Evolutionary conservation across 768 basidiomycete species (phyloP).

Genomic region (Suillus hirtellus): DNA sequence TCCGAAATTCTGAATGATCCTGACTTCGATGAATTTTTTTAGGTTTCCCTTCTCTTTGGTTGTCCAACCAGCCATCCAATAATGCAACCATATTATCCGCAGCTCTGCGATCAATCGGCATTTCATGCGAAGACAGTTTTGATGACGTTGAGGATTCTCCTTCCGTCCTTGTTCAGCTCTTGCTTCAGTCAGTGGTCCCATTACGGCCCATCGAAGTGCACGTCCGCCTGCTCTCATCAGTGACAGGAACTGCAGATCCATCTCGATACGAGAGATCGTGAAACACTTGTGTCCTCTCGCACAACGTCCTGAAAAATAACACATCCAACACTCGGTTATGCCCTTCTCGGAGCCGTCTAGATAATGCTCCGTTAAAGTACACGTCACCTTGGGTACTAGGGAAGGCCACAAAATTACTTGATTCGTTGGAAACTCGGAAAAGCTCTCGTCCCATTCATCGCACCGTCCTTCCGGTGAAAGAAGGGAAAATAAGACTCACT

Average conservation of each 20-base stretch:
- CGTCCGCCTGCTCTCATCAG: too few species aligned
- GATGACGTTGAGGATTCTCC: constrained; percentile 65
- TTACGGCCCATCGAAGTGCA: constrained; percentile 58
- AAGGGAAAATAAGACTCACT: constrained; percentile 7
- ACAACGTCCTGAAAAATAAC: constrained; percentile 50
- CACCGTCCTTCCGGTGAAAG: not conserved
- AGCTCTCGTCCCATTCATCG: constrained; percentile 11
- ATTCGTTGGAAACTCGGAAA: not conserved
- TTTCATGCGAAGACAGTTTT: too few species aligned
- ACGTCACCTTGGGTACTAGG: constrained; percentile 12
- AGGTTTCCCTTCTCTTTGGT: not conserved
- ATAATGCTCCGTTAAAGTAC: constrained; percentile 16
- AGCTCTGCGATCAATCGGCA: constrained; percentile 21
- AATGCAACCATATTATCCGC: not conserved
- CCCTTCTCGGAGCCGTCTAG: constrained; percentile 39
- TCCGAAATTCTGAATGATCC: too few species aligned
- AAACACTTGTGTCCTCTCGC: constrained; percentile 27
- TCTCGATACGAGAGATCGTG: too few species aligned
- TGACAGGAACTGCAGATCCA: constrained; percentile 46
- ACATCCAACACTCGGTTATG: constrained; percentile 26
- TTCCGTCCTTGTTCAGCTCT: constrained; percentile 41
- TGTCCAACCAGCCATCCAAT: not conserved
- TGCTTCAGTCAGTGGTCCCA: constrained; percentile 78
- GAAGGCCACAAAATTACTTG: not conserved
- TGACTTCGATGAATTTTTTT: not conserved